phyloP scores from a whole-genome alignment of 371 early-diverging fungal species.

The Actinomucor elegans region DNA sequence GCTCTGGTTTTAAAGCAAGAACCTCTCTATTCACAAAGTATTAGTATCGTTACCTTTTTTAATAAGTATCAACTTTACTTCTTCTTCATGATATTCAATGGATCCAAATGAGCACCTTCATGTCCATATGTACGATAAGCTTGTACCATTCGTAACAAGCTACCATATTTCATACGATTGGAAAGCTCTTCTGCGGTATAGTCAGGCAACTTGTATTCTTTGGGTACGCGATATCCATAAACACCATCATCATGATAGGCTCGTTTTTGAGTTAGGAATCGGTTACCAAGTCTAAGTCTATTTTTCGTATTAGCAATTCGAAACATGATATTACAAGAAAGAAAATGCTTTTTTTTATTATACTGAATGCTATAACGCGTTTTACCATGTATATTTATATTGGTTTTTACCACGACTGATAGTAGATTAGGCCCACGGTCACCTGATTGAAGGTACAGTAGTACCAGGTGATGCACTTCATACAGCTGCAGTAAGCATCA shows the following conservation, averaged over 20 bases:
- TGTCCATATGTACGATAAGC: constrained; percentile 89
- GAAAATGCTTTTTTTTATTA: neutral
- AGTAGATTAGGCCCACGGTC: constrained; percentile 18
- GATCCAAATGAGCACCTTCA: constrained; percentile 84
- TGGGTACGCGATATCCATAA: constrained; percentile 83
- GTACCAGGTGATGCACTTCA: too few relatives aligned
- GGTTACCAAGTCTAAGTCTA: neutral
- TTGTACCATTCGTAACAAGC: constrained; percentile 81
- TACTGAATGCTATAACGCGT: neutral
- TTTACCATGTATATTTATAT: neutral
- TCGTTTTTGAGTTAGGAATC: neutral
- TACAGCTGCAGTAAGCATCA: too few relatives aligned
- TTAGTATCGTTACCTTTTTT: neutral
- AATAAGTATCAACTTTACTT: constrained; percentile 50
- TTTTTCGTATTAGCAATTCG: neutral
- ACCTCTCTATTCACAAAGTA: constrained; percentile 43
- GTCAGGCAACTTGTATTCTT: constrained; percentile 66
- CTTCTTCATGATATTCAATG: constrained; percentile 71
- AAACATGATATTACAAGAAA: constrained; percentile 7
- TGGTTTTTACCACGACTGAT: constrained; percentile 6
- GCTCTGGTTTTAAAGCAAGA: constrained; percentile 76
- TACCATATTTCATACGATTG: constrained; percentile 83
- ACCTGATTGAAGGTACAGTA: constrained; percentile 26
- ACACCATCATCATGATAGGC: constrained; percentile 75
- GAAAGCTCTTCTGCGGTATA: constrained; percentile 73